Evolutionary conservation across 2,329 filamentous ascomycete species (phyloP).

Genomic region (Hymenoscyphus fraxineus): DNA sequence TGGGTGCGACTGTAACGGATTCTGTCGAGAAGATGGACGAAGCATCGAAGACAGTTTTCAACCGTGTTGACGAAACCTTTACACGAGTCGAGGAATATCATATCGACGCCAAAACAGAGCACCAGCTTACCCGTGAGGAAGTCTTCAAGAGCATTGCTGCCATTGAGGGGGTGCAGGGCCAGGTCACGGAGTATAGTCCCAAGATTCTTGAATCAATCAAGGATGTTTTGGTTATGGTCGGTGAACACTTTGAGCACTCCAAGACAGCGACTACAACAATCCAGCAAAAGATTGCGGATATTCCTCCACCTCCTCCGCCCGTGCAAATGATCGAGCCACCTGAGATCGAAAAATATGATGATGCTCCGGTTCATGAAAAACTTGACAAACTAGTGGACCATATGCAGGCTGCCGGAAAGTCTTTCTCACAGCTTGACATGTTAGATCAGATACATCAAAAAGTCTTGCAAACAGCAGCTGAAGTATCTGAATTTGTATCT

Average conservation of each 20-base stretch:
- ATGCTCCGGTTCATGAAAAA: constrained; percentile 56
- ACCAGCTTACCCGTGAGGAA: constrained; percentile 77
- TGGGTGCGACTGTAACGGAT: constrained; percentile 76
- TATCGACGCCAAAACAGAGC: constrained; percentile 69
- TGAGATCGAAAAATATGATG: constrained; percentile 57
- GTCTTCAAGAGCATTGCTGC: constrained; percentile 69
- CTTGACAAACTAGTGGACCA: constrained; percentile 57
- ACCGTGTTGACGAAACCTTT: constrained; percentile 74
- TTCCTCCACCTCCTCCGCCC: constrained; percentile 43
- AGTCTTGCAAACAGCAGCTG: constrained; percentile 77
- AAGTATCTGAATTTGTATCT: constrained; percentile 78
- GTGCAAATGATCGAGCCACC: constrained; percentile 52
- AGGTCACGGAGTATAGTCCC: constrained; percentile 79
- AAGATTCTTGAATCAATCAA: constrained; percentile 83
- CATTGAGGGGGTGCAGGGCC: constrained; percentile 72
- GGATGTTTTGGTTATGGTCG: constrained; percentile 78
- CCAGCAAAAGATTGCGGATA: constrained; percentile 53
- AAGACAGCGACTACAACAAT: constrained; percentile 59
- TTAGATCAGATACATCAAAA: constrained; percentile 87
- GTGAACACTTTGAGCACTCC: constrained; percentile 84
- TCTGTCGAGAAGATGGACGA: constrained; percentile 82
- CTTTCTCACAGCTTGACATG: constrained; percentile 71
- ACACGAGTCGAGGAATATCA: constrained; percentile 72
- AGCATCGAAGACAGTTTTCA: constrained; percentile 82
- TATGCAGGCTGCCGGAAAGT: constrained; percentile 62